These are phyloP conservation scores for Apiospora malaysiana DNA, from an alignment of 2,329 filamentous ascomycete species.

Conservation along the genomic window DNA sequence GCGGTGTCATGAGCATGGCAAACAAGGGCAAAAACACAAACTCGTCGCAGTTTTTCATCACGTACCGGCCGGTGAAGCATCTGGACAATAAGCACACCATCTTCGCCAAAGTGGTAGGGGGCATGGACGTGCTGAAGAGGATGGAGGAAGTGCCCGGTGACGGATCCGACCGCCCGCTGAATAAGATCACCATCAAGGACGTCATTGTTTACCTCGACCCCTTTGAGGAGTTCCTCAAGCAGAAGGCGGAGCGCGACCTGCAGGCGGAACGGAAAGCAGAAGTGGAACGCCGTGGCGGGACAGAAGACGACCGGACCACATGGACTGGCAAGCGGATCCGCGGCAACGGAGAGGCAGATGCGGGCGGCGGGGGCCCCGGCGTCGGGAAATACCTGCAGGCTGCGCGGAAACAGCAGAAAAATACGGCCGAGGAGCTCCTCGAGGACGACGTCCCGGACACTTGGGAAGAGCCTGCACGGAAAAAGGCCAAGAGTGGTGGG, in stretches of 20 bases:
- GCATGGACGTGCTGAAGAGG: slow-evolving; percentile 70
- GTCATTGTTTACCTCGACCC: slow-evolving; percentile 90
- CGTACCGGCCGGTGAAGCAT: slow-evolving; percentile 83
- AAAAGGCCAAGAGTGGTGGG: slow-evolving; percentile 79
- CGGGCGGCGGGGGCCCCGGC: slow-evolving; percentile 46
- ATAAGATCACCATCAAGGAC: slow-evolving; percentile 81
- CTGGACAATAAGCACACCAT: slow-evolving; percentile 97
- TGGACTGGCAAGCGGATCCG: slow-evolving; percentile 96
- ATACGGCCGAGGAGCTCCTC: slow-evolving; percentile 58
- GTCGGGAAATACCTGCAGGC: slow-evolving; percentile 86
- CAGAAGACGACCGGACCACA: slow-evolving; percentile 87
- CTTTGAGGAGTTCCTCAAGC: slow-evolving; percentile 88
- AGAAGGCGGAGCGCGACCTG: slow-evolving; percentile 69
- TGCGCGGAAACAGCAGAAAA: slow-evolving; percentile 46
- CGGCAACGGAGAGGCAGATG: slow-evolving; percentile 64
- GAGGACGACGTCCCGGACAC: slow-evolving; percentile 66
- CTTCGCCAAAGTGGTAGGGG: slow-evolving; percentile 85
- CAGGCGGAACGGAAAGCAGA: slow-evolving; percentile 64
- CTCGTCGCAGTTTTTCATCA: slow-evolving; percentile 93
- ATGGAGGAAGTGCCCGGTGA: slow-evolving; percentile 82
- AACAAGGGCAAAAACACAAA: slow-evolving; percentile 99
- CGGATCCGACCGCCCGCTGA: slow-evolving; percentile 74
- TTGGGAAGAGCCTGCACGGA: slow-evolving; percentile 75
- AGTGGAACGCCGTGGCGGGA: slow-evolving; percentile 68
- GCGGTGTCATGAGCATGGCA: slow-evolving; percentile 90